Conservation (phyloP, 805 yeast genomes). For the Tanozyma kutaoensis region DNA sequence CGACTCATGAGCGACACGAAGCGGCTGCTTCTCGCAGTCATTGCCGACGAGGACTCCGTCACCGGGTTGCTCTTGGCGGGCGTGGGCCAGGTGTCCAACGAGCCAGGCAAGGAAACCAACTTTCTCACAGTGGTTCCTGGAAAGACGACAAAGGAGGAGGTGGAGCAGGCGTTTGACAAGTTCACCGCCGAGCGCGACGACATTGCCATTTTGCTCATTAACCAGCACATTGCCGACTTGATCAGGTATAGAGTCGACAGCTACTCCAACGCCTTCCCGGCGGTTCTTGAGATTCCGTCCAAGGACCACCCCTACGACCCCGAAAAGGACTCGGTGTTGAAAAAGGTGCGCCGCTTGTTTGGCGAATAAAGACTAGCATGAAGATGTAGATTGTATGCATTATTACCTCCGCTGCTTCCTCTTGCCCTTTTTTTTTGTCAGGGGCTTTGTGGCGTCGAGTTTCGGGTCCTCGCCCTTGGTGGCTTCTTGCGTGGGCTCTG, state of each 20-base stretch:
- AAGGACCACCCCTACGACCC: slow-evolving; percentile 99
- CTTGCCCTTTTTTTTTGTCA: slow-evolving; percentile 2
- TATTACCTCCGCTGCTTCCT: slow-evolving; percentile 2
- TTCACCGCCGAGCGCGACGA: slow-evolving; percentile 71
- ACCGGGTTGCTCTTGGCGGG: slow-evolving; percentile 95
- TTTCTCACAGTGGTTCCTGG: slow-evolving; percentile 67
- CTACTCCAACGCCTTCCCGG: slow-evolving; percentile 88
- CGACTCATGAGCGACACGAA: slow-evolving; percentile 33
- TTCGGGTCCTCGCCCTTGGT: too few species aligned
- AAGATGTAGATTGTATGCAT: not conserved
- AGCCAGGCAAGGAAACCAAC: slow-evolving; percentile 57
- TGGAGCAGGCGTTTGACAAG: slow-evolving; percentile 60
- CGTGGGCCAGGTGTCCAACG: slow-evolving; percentile 68
- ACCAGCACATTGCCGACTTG: slow-evolving; percentile 88
- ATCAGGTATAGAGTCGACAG: slow-evolving; percentile 74
- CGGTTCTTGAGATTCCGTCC: slow-evolving; percentile 91
- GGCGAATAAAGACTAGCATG: slow-evolving; percentile 53
- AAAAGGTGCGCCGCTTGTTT: slow-evolving; percentile 87
- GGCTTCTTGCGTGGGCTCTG: too few species aligned
- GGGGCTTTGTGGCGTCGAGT: too few species aligned
- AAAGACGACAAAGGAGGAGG: slow-evolving; percentile 64
- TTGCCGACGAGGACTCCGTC: slow-evolving; percentile 96
- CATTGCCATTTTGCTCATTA: slow-evolving; percentile 84
- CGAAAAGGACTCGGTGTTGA: slow-evolving; percentile 89
- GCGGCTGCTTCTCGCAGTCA: slow-evolving; percentile 79